Evolutionary conservation across 2,329 filamentous ascomycete genomes (phyloP), one percentile per base, ranked within the genome.

Genomic region (Hirsutella minnesotensis): DNA sequence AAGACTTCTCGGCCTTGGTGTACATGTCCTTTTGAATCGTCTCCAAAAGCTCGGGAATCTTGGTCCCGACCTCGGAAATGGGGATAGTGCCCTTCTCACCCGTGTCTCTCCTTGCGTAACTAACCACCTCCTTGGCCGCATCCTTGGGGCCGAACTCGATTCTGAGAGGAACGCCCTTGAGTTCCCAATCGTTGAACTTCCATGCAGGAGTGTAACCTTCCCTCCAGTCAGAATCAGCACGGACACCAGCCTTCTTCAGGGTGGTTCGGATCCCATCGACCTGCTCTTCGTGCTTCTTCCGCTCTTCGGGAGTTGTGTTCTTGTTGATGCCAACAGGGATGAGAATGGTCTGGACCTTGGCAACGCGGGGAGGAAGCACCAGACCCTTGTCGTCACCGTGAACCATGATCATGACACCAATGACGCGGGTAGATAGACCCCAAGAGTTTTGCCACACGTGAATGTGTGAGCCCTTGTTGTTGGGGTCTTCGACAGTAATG

Each of bases 151-250:
- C 94, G 58, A 95, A 95, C 64, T 98, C 92, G 46, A 98, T 75
- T 46, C 92, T 84, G 31, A 98, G 77, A 38, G 94, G 92, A 35
- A 96, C 84, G 60, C 94, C 92, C 67, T 90, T 94, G 54, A 96
- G 75, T 64, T 98, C 94, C 87, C 88, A 95, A 66, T 98, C 89
- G 67, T 94, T 94, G 73, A 98, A 98, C 67, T 98, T 98, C 81
- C 85, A 96, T 50, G 87, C 88, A 33, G 92, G 89, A 47, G 88
- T 79, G 79, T 96, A 95, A 51, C 84, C 85, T 41, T 96, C 90
- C 46, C 94, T 82, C 60, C 79, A 75, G 60, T 98, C 92, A 41
- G 81, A 77, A 51, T 94, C 83, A 45, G 79, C 77, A 45, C 92
- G 85, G 33, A 98, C 70, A 44, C 81, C 82, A 18, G 75, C 83